Base-by-base conservation (phyloP, 129 eudicot species). In the Pulicaria dysenterica region DNA sequence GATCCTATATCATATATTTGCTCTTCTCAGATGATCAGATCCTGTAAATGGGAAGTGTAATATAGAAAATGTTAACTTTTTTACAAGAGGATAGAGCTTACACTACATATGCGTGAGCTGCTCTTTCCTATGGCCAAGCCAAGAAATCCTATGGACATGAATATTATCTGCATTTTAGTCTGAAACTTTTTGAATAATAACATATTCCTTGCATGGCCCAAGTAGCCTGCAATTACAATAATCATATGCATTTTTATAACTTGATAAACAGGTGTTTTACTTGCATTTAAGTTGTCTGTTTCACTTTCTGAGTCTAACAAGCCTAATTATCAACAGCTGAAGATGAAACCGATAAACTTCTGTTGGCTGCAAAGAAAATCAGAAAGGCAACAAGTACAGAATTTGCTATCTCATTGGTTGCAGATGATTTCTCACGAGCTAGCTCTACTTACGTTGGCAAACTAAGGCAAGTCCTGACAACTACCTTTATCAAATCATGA, bases 391-490 rank as follows among this genome's bases (percentile, higher is more conserved):
- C 96, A 51, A 86, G 89, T 82, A 87, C 95, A 64, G 93, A 87
- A 39, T 94, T 94, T 66, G 83, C 90, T 1, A 80, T 94, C 64
- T 90, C 98, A 39, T 73, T 94, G 73, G 95, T 85, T 45, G 82
- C 98, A 5, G 93, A 88, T 82, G 90, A 94, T 73, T 94, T 94
- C 67, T 94, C 96, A 57, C 82, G 88, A 76, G 90, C 95, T 79
- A 85, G 96, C 86, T 87, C 77, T 82, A 86, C 95, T 44, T 94
- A 90, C 58, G 85, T 94, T 68, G 98, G 98, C 71, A 94, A 90
- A 80, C 76, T 94, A 64, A 94, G 96, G 98, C 73, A 85, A 81
- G 88, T 77, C 57, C 64, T 60, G 5, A 69, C 45, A 73, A 46
- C 70, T 61, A 45, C 50, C n/a, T 13, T 8, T 70, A 49, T 14